Percentiles rank a stretch among this genome's conserved stretches.
Evolutionary conservation across 768 basidiomycete genomes (phyloP).

Genomic region (Stropharia rugosoannulata): DNA sequence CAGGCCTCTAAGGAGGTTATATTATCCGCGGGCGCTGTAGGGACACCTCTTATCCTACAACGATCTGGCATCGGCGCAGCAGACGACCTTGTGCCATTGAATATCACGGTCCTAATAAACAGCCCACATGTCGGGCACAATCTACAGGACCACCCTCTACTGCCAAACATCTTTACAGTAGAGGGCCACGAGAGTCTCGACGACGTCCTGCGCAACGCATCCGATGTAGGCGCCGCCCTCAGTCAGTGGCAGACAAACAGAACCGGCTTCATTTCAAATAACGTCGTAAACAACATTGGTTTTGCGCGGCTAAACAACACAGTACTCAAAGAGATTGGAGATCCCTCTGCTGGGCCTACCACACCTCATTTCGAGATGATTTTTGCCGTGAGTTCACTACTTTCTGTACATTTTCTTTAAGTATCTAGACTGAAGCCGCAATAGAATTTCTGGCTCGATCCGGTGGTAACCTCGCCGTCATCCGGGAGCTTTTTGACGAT

Average conservation of each 20-base stretch:
- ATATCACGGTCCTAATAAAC: slow-evolving; percentile 35
- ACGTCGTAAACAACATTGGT: slow-evolving; percentile 24
- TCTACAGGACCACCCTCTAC: slow-evolving; percentile 38
- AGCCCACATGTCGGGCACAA: slow-evolving; percentile 45
- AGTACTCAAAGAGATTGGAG: slow-evolving; percentile 19
- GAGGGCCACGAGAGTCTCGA: slow-evolving; percentile 23
- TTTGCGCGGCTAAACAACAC: slow-evolving; percentile 26
- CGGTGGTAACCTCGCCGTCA: slow-evolving; percentile 12
- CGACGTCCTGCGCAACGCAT: slow-evolving; percentile 18
- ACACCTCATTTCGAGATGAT: slow-evolving; percentile 30
- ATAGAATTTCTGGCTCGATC: slow-evolving; percentile 13
- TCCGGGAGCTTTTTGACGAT: slow-evolving; percentile 30
- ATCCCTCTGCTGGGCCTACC: slow-evolving; percentile 28
- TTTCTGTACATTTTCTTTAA: background rate
- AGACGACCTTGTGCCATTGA: slow-evolving; percentile 29
- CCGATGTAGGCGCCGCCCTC: slow-evolving; percentile 12
- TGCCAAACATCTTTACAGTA: slow-evolving; percentile 22
- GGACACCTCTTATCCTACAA: slow-evolving; percentile 32
- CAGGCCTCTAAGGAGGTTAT: slow-evolving; percentile 32
- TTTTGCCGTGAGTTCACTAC: slow-evolving; percentile 22
- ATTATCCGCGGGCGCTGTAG: slow-evolving; percentile 35
- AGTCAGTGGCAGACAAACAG: slow-evolving; percentile 23
- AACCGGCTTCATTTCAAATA: slow-evolving; percentile 26
- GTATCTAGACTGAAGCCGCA: background rate
- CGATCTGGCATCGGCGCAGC: slow-evolving; percentile 43